Conservation (phyloP, 2,329 filamentous ascomycete species). For the Alternaria longipes region DNA sequence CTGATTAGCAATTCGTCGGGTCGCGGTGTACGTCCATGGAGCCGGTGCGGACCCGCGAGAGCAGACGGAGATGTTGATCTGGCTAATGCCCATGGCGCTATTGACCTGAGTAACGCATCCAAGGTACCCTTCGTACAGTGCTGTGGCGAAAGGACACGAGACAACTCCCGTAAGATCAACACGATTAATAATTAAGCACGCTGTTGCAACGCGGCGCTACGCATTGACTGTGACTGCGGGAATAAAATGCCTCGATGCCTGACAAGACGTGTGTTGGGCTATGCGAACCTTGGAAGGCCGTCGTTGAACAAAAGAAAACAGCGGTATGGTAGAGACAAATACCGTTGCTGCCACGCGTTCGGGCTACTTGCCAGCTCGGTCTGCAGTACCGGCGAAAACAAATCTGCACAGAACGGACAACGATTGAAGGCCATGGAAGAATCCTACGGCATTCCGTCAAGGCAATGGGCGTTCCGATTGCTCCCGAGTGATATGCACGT, state of each 20-base stretch:
- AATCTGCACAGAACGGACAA: constrained; percentile 5
- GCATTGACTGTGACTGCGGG: constrained; percentile 23
- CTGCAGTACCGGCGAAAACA: constrained; percentile 10
- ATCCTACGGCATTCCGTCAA: constrained; percentile 6
- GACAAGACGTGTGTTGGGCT: constrained; percentile 1
- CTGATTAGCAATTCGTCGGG: constrained; percentile 13
- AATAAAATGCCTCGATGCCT: constrained; percentile 32
- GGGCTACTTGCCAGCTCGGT: constrained; percentile 3
- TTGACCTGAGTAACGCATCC: constrained; percentile 5
- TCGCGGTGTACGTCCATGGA: constrained; percentile 1
- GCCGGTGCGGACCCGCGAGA: constrained; percentile 18
- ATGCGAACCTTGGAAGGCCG: neutral
- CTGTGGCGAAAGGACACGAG: constrained; percentile 15
- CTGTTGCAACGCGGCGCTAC: constrained; percentile 18
- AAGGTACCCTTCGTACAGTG: neutral
- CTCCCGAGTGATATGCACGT: constrained; percentile 21
- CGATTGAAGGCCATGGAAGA: constrained; percentile 12
- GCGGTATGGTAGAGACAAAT: neutral
- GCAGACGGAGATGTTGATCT: constrained; percentile 9
- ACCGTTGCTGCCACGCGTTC: neutral
- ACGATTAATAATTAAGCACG: constrained; percentile 28
- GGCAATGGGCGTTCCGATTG: constrained; percentile 18
- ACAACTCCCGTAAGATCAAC: constrained; percentile 18
- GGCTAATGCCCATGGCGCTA: constrained; percentile 16
- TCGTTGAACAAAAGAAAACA: constrained; percentile 5